Percentiles rank a stretch among this genome's conserved stretches.
Evolutionary conservation across 2,329 filamentous ascomycete species (phyloP).

Genomic region (Epichloe bromicola): DNA sequence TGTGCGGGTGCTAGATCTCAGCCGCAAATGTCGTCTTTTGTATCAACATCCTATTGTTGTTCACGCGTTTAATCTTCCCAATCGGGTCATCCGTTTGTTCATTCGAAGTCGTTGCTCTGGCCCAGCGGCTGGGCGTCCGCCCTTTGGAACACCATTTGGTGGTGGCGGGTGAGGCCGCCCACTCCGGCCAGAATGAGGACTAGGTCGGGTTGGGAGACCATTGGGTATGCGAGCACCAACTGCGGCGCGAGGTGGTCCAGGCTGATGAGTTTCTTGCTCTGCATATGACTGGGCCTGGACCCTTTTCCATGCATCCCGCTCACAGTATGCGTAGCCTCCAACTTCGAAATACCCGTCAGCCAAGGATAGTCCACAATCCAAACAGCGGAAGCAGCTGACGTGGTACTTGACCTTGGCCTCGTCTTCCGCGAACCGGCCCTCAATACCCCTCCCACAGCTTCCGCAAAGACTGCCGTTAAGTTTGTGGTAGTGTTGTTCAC

Average conservation of each 20-base stretch:
- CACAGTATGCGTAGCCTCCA: constrained; percentile 67
- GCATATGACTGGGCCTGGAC: constrained; percentile 22
- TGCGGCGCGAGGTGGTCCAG: constrained; percentile 4
- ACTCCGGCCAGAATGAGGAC: constrained; percentile 6
- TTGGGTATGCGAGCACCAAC: constrained; percentile 12
- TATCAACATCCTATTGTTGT: constrained; percentile 32
- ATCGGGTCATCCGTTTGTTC: constrained; percentile 49
- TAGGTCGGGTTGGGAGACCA: constrained; percentile 11
- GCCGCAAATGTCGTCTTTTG: neutral
- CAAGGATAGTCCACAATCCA: constrained; percentile 60
- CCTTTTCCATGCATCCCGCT: constrained; percentile 62
- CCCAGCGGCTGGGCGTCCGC: constrained; percentile 8
- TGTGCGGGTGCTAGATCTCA: no score
- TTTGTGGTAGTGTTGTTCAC: constrained; percentile 83
- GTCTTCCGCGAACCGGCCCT: constrained; percentile 86
- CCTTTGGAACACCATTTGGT: constrained; percentile 4
- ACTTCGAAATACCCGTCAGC: constrained; percentile 87
- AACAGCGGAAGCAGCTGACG: constrained; percentile 72
- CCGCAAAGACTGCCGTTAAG: constrained; percentile 79
- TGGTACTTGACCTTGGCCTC: constrained; percentile 70
- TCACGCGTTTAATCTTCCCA: constrained; percentile 23
- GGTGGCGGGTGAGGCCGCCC: constrained; percentile 1
- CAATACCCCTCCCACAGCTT: constrained; percentile 71
- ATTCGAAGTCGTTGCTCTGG: constrained; percentile 27
- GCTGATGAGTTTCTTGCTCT: constrained; percentile 7